Conservation (phyloP, 176 grass and related monocot genomes). For the Ampelocalamus luodianensis region DNA sequence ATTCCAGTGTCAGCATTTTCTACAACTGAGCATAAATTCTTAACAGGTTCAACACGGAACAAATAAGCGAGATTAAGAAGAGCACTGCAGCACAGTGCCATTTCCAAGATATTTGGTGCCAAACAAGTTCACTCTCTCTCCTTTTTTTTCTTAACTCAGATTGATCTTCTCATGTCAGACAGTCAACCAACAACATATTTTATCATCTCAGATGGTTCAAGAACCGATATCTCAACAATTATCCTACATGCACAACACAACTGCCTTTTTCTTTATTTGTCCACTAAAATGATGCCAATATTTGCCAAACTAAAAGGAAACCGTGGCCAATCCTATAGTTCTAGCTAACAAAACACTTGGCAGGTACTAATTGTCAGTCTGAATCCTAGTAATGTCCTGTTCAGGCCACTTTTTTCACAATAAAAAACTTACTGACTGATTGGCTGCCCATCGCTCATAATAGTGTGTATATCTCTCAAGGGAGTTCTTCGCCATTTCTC, state of each 20-base stretch:
- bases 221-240: not conserved
- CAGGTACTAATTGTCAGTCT: slow-evolving; percentile 5
- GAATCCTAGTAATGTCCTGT: slow-evolving; percentile 7
- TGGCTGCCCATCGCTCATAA: slow-evolving; percentile 99
- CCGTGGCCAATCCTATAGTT: not conserved
- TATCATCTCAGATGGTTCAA: not conserved
- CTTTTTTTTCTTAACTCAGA: not conserved
- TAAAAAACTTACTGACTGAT: slow-evolving; percentile 85
- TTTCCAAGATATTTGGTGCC: slow-evolving; percentile 17
- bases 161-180: not conserved
- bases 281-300: not conserved
- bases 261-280: slow-evolving; percentile 26
- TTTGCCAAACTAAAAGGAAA: not conserved
- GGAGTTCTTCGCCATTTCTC: slow-evolving; percentile 99
- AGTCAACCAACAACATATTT: not conserved
- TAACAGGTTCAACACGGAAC: not conserved
- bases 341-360: slow-evolving; percentile 3
- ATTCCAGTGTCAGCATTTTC: slow-evolving; percentile 23
- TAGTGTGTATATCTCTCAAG: slow-evolving; percentile 99
- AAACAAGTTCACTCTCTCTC: slow-evolving; percentile 12
- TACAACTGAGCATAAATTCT: not conserved
- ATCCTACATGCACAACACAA: slow-evolving; percentile 8
- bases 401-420: slow-evolving; percentile 18
- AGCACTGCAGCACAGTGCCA: slow-evolving; percentile 9
- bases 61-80: slow-evolving; percentile 2